Evolutionary conservation across 257 asterid genomes (phyloP), one percentile per base, ranked within the genome.

Genomic region (Apocynum venetum): DNA sequence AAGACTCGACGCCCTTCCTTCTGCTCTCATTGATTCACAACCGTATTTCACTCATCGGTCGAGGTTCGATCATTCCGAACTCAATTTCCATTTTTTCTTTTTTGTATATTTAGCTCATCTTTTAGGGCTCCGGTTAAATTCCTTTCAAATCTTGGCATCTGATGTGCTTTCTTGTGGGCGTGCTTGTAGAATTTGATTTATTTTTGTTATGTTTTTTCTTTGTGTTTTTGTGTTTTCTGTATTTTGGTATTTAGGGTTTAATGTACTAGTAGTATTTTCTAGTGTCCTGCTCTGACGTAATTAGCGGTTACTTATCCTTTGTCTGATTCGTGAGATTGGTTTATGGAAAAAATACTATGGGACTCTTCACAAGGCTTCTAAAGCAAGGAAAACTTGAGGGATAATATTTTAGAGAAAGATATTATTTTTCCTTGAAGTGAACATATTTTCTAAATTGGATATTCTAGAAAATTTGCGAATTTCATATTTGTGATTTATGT

Each of bases 71-170:
- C 73, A 17, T 9, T 38, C 48, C 41, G 25, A 53, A 35, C 38
- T 69, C 60, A n/a, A 20, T 73, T 73, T 56, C 53, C n/a, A 11
- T 10, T 4, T 41, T 56, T 31, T 3, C n/a, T 9, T 56, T 73
- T 48, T 51, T 48, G 35, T 61, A 8, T 4, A n/a, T 0, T 41
- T 44, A 61, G 57, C 60, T 79, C 3, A 41, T 46, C 40, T 19
- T 52, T 7, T 64, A 52, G 35, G 75, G 75, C 65, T 65, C 19
- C 64, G 31, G 25, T 4, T 31, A 41, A 65, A 64, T 64, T 43
- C 44, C 31, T 43, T 36, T 63, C 57, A 65, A 78, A 79, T 79
- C 82, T 73, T 64, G 13, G 68, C 51, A 14, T 64, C 8, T 20
- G 41, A 38, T 14, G 44, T 60, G 14, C n/a, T 47, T 52, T 55